Evolutionary conservation across 768 basidiomycete species (phyloP).

Genomic region (Serendipita vermifera): DNA sequence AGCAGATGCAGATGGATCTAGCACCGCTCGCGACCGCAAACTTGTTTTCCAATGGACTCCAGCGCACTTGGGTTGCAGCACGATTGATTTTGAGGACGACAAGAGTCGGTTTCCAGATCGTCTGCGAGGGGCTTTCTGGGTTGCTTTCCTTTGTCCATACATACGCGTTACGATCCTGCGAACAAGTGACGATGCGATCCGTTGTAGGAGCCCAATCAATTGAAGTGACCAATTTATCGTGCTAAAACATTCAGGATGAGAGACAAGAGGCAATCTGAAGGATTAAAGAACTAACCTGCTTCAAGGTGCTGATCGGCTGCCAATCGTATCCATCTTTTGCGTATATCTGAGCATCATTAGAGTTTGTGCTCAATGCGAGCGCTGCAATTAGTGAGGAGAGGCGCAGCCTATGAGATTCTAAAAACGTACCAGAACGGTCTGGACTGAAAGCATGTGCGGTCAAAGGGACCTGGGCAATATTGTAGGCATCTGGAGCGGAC

Average conservation of each 20-base stretch:
- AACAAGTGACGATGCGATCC: conserved; percentile 95
- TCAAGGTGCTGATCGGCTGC: conserved; percentile 58
- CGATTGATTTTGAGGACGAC: conserved; percentile 90
- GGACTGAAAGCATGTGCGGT: conserved; percentile 86
- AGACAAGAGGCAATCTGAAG: neutral
- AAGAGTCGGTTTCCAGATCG: conserved; percentile 90
- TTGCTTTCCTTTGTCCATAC: conserved; percentile 86
- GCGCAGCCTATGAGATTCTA: neutral
- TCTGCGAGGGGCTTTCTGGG: conserved; percentile 45
- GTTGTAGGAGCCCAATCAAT: conserved; percentile 98
- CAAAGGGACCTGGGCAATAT: conserved; percentile 69
- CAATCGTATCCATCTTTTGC: conserved; percentile 52
- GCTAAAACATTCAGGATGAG: conserved; percentile 35
- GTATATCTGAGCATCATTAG: conserved; percentile 77
- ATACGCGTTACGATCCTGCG: conserved; percentile 98
- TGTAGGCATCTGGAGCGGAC: conserved; percentile 66
- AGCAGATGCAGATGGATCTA: conserved; percentile 92
- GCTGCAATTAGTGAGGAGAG: no score
- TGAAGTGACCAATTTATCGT: conserved; percentile 94
- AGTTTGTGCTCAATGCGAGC: conserved; percentile 82
- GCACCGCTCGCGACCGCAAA: conserved; percentile 98
- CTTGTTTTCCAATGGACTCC: conserved; percentile 97
- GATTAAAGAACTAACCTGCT: conserved; percentile 47
- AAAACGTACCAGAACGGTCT: conserved; percentile 64
- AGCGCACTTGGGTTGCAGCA: conserved; percentile 87